Conservation (phyloP, 2,329 filamentous ascomycete genomes). For the Alternaria alternata region DNA sequence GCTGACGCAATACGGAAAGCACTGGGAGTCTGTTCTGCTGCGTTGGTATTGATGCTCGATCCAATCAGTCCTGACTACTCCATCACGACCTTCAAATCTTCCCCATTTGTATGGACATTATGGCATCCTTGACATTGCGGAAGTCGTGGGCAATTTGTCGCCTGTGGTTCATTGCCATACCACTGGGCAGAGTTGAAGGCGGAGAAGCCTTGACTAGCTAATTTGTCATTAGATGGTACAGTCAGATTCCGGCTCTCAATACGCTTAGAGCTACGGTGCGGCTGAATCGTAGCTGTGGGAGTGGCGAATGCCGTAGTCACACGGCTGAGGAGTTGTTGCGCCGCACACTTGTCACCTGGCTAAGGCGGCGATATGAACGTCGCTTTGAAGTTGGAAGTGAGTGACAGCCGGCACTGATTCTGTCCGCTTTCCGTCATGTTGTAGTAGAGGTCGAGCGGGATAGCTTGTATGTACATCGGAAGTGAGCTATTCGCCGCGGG, state of each 20-base stretch:
- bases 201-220: neutral
- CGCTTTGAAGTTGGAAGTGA: neutral
- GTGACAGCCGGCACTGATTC: neutral
- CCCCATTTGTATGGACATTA: neutral
- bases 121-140: neutral
- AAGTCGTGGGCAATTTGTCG: neutral
- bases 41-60: neutral
- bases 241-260: neutral
- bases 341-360: neutral
- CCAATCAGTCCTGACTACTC: neutral
- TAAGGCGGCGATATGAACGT: neutral
- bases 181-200: neutral
- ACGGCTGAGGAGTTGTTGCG: neutral
- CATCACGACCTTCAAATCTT: neutral
- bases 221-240: neutral
- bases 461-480: neutral
- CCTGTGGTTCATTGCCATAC: neutral
- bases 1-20: neutral
- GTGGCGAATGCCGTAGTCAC: neutral
- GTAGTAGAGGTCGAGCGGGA: neutral
- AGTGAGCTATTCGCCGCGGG: neutral
- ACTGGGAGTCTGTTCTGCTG: neutral
- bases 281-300: neutral
- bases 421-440: neutral
- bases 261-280: neutral